These are phyloP conservation scores for Trichoderma cornu-damae DNA, from an alignment of 2,329 filamentous ascomycete species.

Conservation along the genomic window DNA sequence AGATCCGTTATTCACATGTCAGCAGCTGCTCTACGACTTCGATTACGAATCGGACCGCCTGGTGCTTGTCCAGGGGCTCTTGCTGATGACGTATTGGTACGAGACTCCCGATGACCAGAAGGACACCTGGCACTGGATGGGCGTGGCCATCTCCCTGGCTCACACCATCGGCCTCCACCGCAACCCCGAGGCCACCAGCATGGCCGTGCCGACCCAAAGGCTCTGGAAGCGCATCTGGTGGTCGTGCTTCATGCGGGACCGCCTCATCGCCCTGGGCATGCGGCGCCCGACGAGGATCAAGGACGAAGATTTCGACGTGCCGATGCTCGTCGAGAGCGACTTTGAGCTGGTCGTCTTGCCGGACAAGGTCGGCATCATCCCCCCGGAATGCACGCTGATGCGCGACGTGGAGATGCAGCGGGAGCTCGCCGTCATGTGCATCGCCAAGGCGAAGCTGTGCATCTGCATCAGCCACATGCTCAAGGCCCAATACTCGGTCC, in stretches of 20 bases:
- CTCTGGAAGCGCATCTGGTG: slow-evolving; percentile 97
- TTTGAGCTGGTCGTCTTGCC: slow-evolving; percentile 72
- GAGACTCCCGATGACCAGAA: slow-evolving; percentile 96
- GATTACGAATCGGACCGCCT: slow-evolving; percentile 91
- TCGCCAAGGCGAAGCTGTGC: slow-evolving; percentile 85
- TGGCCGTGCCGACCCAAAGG: slow-evolving; percentile 67
- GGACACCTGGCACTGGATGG: slow-evolving; percentile 99
- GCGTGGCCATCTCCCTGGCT: slow-evolving; percentile 84
- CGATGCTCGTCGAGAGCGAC: slow-evolving; percentile 78
- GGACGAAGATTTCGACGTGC: slow-evolving; percentile 88
- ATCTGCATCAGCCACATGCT: slow-evolving; percentile 86
- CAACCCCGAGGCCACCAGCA: slow-evolving; percentile 70
- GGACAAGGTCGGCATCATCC: slow-evolving; percentile 62
- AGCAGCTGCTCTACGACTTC: slow-evolving; percentile 81
- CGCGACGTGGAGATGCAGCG: slow-evolving; percentile 68
- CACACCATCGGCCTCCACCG: slow-evolving; percentile 92
- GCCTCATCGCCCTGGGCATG: slow-evolving; percentile 89
- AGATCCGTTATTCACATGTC: slow-evolving; percentile 26
- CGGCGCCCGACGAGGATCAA: slow-evolving; percentile 87
- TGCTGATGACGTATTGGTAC: slow-evolving; percentile 97
- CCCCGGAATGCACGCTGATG: slow-evolving; percentile 64
- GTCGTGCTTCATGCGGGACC: slow-evolving; percentile 94
- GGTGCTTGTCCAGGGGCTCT: slow-evolving; percentile 77
- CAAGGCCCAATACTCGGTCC: slow-evolving; percentile 84
- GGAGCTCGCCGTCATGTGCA: slow-evolving; percentile 80